Evolutionary conservation across 108 stramenopile genomes (phyloP).

Genomic region (Nannochloropsis granulata): DNA sequence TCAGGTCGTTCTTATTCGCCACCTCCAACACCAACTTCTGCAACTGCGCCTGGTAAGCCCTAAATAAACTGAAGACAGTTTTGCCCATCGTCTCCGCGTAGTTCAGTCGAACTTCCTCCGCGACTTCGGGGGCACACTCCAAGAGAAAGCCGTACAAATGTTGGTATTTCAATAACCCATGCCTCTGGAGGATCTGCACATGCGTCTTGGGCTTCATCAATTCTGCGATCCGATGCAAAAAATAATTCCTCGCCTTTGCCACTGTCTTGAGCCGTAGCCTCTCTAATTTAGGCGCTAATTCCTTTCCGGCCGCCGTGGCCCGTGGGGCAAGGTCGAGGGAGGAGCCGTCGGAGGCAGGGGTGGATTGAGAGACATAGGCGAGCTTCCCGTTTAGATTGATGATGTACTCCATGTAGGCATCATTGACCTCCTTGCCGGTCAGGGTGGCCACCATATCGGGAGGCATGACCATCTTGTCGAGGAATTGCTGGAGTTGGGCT

Average conservation of each 20-base stretch:
- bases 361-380: conserved; percentile 38
- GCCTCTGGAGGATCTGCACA: conserved; percentile 86
- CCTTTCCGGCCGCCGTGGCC: conserved; percentile 66
- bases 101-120: conserved; percentile 64
- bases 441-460: conserved; percentile 64
- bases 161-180: conserved; percentile 69
- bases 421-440: conserved; percentile 71
- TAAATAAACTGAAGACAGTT: conserved; percentile 71
- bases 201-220: conserved; percentile 74
- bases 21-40: conserved; percentile 63
- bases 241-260: conserved; percentile 62
- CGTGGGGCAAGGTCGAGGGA: conserved; percentile 52
- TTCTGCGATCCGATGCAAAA: conserved; percentile 46
- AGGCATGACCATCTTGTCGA: conserved; percentile 72
- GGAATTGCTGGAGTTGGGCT: conserved; percentile 60
- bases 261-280: conserved; percentile 69
- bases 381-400: conserved; percentile 67
- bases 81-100: conserved; percentile 89
- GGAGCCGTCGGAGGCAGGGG: conserved; percentile 25
- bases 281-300: conserved; percentile 68
- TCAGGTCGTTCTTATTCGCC: conserved; percentile 73
- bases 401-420: conserved; percentile 68
- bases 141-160: conserved; percentile 70
- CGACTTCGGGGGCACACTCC: conserved; percentile 66
- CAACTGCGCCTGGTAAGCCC: conserved; percentile 86